Conservation (phyloP, 1,139 yeast genomes). For the Candida freyschussii region DNA sequence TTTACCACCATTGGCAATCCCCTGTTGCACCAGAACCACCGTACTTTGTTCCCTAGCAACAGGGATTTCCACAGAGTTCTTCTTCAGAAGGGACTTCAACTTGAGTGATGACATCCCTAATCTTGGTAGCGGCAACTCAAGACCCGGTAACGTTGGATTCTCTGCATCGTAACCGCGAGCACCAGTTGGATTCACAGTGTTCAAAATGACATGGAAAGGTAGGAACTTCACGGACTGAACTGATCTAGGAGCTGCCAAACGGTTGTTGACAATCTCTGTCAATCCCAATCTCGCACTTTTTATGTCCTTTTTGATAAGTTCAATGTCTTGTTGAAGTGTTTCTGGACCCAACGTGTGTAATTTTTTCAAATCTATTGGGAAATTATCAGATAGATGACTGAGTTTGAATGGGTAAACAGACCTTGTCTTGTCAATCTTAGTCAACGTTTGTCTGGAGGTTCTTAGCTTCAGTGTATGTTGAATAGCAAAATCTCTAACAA, state of each 20-base stretch:
- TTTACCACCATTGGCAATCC: conserved; percentile 37
- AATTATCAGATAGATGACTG: conserved; percentile 52
- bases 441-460: conserved; percentile 66
- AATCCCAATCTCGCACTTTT: conserved; percentile 69
- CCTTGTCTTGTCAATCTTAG: conserved; percentile 62
- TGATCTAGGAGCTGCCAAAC: conserved; percentile 71
- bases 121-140: conserved; percentile 68
- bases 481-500: conserved; percentile 79
- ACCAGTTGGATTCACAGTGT: conserved; percentile 60
- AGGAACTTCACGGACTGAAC: conserved; percentile 67
- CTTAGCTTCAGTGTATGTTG: conserved; percentile 71
- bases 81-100: conserved; percentile 58
- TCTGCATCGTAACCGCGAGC: conserved; percentile 58
- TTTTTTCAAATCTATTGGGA: conserved; percentile 48
- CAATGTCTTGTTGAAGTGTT: conserved; percentile 33
- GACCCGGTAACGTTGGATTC: conserved; percentile 65
- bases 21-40: conserved; percentile 49
- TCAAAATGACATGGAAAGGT: conserved; percentile 60
- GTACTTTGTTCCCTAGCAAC: conserved; percentile 82
- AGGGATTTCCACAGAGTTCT: conserved; percentile 39
- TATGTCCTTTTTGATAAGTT: conserved; percentile 46
- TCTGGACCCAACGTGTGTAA: conserved; percentile 28
- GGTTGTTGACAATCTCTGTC: conserved; percentile 76
- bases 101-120: conserved; percentile 64
- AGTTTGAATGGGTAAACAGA: conserved; percentile 93